A percentile compares a stretch with the other conserved stretches of the same genome.
These are phyloP conservation scores for Schwanniomyces etchellsii DNA, from an alignment of 1,139 yeast species.

Conservation along the genomic window DNA sequence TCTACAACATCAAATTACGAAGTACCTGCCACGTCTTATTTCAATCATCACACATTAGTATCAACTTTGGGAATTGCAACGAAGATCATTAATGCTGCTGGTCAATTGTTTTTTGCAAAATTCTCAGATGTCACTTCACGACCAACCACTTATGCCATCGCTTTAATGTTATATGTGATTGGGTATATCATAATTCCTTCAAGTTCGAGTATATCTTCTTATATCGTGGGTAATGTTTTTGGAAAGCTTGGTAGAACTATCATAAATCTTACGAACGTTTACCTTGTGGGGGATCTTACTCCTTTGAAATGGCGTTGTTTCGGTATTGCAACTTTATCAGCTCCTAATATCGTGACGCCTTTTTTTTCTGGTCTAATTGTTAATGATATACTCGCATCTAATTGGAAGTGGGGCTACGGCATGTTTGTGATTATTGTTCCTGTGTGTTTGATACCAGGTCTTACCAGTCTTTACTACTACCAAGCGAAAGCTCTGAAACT, in stretches of 20 bases:
- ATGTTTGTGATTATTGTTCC: constrained; percentile 32
- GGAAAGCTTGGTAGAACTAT: constrained; percentile 16
- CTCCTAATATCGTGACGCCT: constrained; percentile 23
- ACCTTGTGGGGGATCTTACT: constrained; percentile 28
- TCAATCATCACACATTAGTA: constrained; percentile 22
- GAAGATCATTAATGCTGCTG: constrained; percentile 20
- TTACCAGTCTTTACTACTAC: constrained; percentile 19
- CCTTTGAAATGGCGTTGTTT: constrained; percentile 28
- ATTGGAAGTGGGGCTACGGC: constrained; percentile 37
- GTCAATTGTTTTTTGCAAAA: constrained; percentile 23
- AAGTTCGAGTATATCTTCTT: constrained; percentile 13
- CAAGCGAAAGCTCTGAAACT: constrained; percentile 19
- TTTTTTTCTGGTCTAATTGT: constrained; percentile 30
- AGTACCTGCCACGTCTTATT: constrained; percentile 24
- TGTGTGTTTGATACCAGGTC: constrained; percentile 21
- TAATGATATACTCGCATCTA: constrained; percentile 15
- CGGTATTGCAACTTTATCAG: constrained; percentile 15
- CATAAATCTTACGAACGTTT: too few relatives aligned
- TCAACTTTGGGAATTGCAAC: too few relatives aligned
- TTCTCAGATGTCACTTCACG: constrained; percentile 24
- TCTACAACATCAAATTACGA: constrained; percentile 29
- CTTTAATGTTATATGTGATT: constrained; percentile 16
- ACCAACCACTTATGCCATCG: constrained; percentile 17
- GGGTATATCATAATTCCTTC: constrained; percentile 21
- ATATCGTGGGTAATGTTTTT: constrained; percentile 5